Evolutionary conservation across 2,329 filamentous ascomycete genomes (phyloP).

Genomic region (Aspergillus glaucus): DNA sequence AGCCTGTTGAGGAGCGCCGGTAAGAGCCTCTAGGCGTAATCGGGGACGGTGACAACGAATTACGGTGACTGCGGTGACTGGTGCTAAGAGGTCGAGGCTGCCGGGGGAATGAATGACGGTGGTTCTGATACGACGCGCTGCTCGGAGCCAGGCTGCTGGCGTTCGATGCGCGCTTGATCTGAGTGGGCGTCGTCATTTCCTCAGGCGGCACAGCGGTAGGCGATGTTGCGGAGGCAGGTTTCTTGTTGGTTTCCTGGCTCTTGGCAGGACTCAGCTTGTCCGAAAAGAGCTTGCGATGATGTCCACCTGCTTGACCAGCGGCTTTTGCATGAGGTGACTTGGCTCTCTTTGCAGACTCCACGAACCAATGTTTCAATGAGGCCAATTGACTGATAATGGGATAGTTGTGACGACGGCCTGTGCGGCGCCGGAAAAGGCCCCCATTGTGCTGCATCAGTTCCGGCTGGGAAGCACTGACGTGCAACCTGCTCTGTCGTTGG

Average conservation of each 20-base stretch:
- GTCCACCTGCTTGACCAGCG: conserved; percentile 18
- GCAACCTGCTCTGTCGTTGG: conserved; percentile 76
- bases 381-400: conserved; percentile 62
- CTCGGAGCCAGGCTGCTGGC: conserved; percentile 38
- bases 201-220: conserved; percentile 15
- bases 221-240: conserved; percentile 17
- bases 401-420: conserved; percentile 53
- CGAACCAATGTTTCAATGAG: conserved; percentile 66
- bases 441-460: conserved; percentile 54
- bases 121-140: conserved; percentile 36
- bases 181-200: conserved; percentile 30
- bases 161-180: conserved; percentile 35
- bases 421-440: conserved; percentile 47
- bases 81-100: conserved; percentile 31
- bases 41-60: conserved; percentile 79
- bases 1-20: conserved; percentile 71
- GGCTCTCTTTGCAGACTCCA: conserved; percentile 59
- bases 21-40: conserved; percentile 83
- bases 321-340: conserved; percentile 47
- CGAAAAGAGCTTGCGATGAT: conserved; percentile 33
- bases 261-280: conserved; percentile 36
- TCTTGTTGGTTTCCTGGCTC: conserved; percentile 28
- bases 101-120: conserved; percentile 36
- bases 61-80: conserved; percentile 45
- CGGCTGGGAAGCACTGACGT: conserved; percentile 68